Conservation (phyloP, 345 rosid genomes). For the Isatis tinctoria region DNA sequence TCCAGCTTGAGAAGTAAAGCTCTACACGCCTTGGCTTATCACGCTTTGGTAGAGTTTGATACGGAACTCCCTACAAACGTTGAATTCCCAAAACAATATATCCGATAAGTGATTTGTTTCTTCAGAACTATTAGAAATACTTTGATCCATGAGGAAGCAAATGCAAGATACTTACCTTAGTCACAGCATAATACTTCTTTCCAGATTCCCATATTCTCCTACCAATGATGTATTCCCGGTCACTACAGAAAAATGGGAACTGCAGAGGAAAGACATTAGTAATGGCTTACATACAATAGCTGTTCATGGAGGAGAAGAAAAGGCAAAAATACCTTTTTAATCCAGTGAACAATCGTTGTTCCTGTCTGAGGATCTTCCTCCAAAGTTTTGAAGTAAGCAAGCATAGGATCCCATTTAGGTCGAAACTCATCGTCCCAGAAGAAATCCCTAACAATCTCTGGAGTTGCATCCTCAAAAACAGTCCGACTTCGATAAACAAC, state of each 20-base stretch:
- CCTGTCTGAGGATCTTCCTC: constrained; percentile 76
- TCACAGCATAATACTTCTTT: constrained; percentile 68
- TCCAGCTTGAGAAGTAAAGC: constrained; percentile 89
- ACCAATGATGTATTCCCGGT: constrained; percentile 87
- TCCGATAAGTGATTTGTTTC: background rate
- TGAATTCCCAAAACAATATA: background rate
- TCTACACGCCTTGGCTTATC: constrained; percentile 95
- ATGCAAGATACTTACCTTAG: constrained; percentile 84
- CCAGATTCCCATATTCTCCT: constrained; percentile 93
- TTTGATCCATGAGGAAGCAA: too few species aligned
- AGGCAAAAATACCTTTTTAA: constrained; percentile 59
- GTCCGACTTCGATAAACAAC: constrained; percentile 69
- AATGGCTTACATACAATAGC: background rate
- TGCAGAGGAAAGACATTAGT: constrained; percentile 36
- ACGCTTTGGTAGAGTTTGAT: constrained; percentile 54
- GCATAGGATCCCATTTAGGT: constrained; percentile 96
- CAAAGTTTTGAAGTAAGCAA: constrained; percentile 61
- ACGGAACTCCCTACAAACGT: constrained; percentile 63
- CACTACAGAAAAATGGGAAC: constrained; percentile 98
- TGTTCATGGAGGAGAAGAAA: background rate
- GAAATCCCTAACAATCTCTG: constrained; percentile 91
- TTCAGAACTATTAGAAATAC: background rate
- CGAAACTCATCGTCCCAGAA: constrained; percentile 99
- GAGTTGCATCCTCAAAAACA: constrained; percentile 90
- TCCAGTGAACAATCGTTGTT: constrained; percentile 73